Evolutionary conservation across 2,329 filamentous ascomycete genomes (phyloP).

Genomic region (Stachybotrys echinatus): DNA sequence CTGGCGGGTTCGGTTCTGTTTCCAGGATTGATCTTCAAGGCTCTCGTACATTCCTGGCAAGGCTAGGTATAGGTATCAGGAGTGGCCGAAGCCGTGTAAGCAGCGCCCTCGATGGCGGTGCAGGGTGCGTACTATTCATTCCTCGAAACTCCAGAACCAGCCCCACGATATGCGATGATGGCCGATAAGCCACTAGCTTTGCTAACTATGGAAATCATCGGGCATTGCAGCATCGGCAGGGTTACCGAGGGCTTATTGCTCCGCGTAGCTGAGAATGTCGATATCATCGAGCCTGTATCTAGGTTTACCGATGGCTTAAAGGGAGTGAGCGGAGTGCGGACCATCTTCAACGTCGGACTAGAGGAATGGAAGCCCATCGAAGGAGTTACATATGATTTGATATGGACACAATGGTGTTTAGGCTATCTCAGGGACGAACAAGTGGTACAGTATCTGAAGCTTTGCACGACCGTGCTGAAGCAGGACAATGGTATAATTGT

Average conservation of each 20-base stretch:
- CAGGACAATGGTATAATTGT: slow-evolving; percentile 26
- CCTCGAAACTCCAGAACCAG: neutral
- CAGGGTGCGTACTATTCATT: slow-evolving; percentile 25
- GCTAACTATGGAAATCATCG: neutral
- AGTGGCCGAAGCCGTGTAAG: slow-evolving; percentile 22
- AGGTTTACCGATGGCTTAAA: slow-evolving; percentile 68
- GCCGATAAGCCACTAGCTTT: neutral
- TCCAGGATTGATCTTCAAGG: slow-evolving; percentile 65
- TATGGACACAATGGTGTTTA: slow-evolving; percentile 91
- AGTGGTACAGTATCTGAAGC: slow-evolving; percentile 61
- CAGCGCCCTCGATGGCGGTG: slow-evolving; percentile 30
- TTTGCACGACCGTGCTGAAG: slow-evolving; percentile 43
- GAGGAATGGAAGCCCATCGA: slow-evolving; percentile 59
- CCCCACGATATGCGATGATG: neutral
- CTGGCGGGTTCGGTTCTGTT: slow-evolving; percentile 24
- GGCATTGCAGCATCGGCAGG: slow-evolving; percentile 63
- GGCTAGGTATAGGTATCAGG: slow-evolving; percentile 45
- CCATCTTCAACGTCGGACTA: slow-evolving; percentile 67
- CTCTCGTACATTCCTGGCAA: slow-evolving; percentile 63
- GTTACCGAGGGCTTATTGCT: slow-evolving; percentile 75
- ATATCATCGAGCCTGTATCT: slow-evolving; percentile 78
- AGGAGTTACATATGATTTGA: slow-evolving; percentile 62
- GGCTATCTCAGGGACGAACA: slow-evolving; percentile 75
- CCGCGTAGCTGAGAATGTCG: slow-evolving; percentile 63
- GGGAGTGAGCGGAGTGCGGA: slow-evolving; percentile 51